phyloP scores from a whole-genome alignment of 345 rosid genomes.

The Dipteronia dyeriana region DNA sequence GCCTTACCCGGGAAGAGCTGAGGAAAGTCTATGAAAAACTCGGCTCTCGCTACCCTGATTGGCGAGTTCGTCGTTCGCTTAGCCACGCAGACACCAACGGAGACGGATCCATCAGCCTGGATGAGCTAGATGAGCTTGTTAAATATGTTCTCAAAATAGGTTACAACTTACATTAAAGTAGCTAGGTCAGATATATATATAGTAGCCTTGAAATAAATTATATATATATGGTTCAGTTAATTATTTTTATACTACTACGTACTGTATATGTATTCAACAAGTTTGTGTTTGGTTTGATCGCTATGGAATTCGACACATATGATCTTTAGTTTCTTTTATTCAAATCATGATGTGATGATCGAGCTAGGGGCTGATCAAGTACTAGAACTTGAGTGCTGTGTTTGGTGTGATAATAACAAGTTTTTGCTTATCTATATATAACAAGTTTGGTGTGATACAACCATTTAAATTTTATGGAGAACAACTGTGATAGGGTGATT shows the following conservation, averaged over 20 bases:
- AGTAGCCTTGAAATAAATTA: not conserved
- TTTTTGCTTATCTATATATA: not conserved
- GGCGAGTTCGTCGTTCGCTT: constrained; percentile 28
- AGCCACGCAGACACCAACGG: constrained; percentile 26
- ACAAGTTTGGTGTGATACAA: no score
- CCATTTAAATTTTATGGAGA: no score
- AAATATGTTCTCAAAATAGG: constrained; percentile 23
- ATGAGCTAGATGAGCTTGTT: constrained; percentile 29
- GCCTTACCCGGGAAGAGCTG: constrained; percentile 28
- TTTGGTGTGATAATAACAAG: not conserved
- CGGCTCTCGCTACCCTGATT: constrained; percentile 26
- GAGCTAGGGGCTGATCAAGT: no score
- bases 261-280: not conserved
- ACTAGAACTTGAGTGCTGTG: no score
- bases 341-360: no score
- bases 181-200: not conserved
- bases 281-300: not conserved
- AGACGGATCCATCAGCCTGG: constrained; percentile 23
- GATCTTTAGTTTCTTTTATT: no score
- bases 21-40: constrained; percentile 21
- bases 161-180: not conserved
- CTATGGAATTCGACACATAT: no score
- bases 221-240: not conserved
- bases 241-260: not conserved
- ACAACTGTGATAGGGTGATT: no score